phyloP scores from a whole-genome alignment of 345 rosid species.

The Geranium brycei region DNA sequence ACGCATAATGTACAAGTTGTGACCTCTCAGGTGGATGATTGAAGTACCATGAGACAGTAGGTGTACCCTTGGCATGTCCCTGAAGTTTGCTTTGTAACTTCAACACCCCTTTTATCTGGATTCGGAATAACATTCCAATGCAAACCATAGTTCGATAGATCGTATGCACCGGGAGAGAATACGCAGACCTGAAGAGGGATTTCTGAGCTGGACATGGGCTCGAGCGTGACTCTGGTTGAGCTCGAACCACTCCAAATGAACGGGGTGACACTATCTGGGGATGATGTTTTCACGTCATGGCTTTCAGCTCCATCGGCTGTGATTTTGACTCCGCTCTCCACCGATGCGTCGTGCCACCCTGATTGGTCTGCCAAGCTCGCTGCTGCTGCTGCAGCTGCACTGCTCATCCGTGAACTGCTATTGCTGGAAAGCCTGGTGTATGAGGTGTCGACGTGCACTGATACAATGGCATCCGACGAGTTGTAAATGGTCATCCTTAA shows the following conservation, averaged over 20 bases:
- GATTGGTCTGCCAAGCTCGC: slow-evolving; percentile 30
- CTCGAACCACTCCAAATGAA: slow-evolving; percentile 79
- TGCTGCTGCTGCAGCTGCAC: slow-evolving; percentile 12
- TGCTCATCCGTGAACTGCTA: slow-evolving; percentile 17
- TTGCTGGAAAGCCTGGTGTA: slow-evolving; percentile 17
- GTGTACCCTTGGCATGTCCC: slow-evolving; percentile 73
- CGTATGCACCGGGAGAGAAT: slow-evolving; percentile 67
- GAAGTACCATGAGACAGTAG: slow-evolving; percentile 52
- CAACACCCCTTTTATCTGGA: slow-evolving; percentile 17
- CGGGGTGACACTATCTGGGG: slow-evolving; percentile 44
- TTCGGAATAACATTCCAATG: slow-evolving; percentile 41
- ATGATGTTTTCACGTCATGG: slow-evolving; percentile 16
- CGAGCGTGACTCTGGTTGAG: slow-evolving; percentile 39
- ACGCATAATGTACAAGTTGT: not conserved
- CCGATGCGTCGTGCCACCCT: slow-evolving; percentile 53
- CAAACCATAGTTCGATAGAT: slow-evolving; percentile 62
- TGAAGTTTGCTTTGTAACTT: slow-evolving; percentile 20
- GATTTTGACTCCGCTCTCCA: slow-evolving; percentile 36
- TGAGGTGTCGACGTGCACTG: slow-evolving; percentile 34
- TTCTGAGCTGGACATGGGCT: slow-evolving; percentile 42
- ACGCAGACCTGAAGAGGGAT: slow-evolving; percentile 58
- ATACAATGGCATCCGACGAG: slow-evolving; percentile 33
- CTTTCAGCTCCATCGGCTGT: slow-evolving; percentile 29
- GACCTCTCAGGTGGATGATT: slow-evolving; percentile 15
- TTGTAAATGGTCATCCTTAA: slow-evolving; percentile 57